Evolutionary conservation across 345 rosid genomes (phyloP), one percentile per base, ranked within the genome.

Genomic region (Salix viminalis): DNA sequence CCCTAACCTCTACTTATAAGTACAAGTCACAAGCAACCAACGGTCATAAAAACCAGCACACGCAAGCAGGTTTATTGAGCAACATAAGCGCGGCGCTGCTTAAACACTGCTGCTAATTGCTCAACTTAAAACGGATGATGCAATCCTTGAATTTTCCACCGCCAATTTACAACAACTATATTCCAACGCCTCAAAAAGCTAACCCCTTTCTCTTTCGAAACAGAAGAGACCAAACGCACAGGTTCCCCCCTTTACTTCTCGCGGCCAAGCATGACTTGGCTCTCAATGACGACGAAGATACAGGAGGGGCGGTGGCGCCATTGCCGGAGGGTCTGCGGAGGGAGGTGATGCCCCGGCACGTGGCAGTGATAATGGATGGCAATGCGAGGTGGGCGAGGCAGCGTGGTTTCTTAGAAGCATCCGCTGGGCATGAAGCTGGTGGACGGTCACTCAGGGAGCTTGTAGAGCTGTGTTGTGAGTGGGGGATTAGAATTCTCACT

Each of bases 301-400:
- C 6, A 52, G 58, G 58, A 19, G 23, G 21, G 23, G n/a, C 3
- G 76, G 67, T 74, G 68, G 73, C 84, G 28, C 66, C 54, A 2
- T 44, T 77, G 23, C 97, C 96, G 75, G 82, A 62, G 13, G 93
- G 85, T 26, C 86, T 91, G 7, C 77, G n/a, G 4, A 39, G 72
- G 2, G 90, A 89, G 70, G 67, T 83, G 70, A 83, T 93, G 90
- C 95, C 98, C 64, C 86, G 83, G 56, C 97, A 93, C 67, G 97
- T 93, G 64, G 97, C 98, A 64, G 79, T 91, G 50, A 90, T 93
- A 67, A 91, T 93, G 97, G 98, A 90, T 44, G 97, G 98, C 5
- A 93, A 89, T 67, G 97, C 81, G 16, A 78, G 94, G 80, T 93
- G 95, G 94, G 94, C 95, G 10, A 81, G 83, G 70, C 86, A 83